These are phyloP conservation scores for Podospora fimiseda DNA, from an alignment of 495 filamentous ascomycete species.

Conservation along the genomic window DNA sequence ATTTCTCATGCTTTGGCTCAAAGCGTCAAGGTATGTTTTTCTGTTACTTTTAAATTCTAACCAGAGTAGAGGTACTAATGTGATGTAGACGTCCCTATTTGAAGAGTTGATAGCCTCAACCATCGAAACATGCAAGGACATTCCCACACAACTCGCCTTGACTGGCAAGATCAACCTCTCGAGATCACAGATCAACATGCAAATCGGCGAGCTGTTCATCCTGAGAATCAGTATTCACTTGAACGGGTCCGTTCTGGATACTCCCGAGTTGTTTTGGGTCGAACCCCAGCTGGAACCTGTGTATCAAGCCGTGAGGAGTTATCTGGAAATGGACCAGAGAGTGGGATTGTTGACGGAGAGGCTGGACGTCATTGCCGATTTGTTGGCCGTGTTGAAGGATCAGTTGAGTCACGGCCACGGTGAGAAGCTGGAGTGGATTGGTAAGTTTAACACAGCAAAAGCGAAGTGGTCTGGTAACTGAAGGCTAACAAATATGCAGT, in stretches of 20 bases:
- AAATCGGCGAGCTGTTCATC: conserved; percentile 97
- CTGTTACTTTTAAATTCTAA: conserved; percentile 8
- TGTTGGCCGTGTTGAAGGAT: conserved; percentile 90
- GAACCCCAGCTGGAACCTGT: conserved; percentile 94
- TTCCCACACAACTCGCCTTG: conserved; percentile 81
- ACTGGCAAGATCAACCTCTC: conserved; percentile 85
- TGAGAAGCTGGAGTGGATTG: conserved; percentile 93
- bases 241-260: conserved; percentile 94
- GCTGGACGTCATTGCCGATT: conserved; percentile 87
- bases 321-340: conserved; percentile 95
- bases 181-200: conserved; percentile 89
- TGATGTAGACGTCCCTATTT: conserved; percentile 81
- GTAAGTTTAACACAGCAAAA: conserved; percentile 39
- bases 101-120: conserved; percentile 93
- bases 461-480: too few relatives aligned
- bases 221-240: conserved; percentile 95
- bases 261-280: conserved; percentile 96
- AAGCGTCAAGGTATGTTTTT: conserved; percentile 66
- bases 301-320: conserved; percentile 88
- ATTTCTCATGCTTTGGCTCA: conserved; percentile 94
- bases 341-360: conserved; percentile 86
- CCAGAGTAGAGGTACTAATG: neutral
- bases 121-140: conserved; percentile 80
- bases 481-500: too few relatives aligned
- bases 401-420: conserved; percentile 95